A percentile compares a stretch with the other conserved stretches of the same genome.
Conservation (phyloP, 202 grass and related monocot species). For the Setaria viridis region DNA sequence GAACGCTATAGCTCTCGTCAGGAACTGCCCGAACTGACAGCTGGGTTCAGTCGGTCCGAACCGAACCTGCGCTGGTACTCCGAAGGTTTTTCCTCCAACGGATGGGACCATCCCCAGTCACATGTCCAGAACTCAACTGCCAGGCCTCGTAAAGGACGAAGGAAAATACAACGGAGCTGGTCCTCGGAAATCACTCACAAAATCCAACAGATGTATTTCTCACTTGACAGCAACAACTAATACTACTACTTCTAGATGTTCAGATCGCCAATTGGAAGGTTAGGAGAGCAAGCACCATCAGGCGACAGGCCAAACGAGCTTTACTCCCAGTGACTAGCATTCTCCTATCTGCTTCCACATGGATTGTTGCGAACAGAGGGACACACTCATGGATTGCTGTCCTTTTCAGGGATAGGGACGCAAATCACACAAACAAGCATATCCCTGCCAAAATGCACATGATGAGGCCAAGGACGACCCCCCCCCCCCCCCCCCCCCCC, state of each 20-base stretch:
- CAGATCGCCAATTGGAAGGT: constrained; percentile 37
- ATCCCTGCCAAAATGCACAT: constrained; percentile 46
- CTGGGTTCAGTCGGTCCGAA: not conserved
- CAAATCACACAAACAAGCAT: constrained; percentile 33
- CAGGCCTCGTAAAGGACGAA: not conserved
- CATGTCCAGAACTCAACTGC: not conserved
- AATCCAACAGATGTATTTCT: not conserved
- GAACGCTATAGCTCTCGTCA: not conserved
- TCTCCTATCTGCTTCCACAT: constrained; percentile 53
- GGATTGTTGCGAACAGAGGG: constrained; percentile 39
- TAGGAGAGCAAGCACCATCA: constrained; percentile 37
- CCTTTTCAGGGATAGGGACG: constrained; percentile 48
- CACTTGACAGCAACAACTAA: not conserved
- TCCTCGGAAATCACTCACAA: not conserved
- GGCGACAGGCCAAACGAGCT: constrained; percentile 23
- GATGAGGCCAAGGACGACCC: constrained; percentile 23
- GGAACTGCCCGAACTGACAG: not conserved
- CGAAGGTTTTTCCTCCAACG: not conserved
- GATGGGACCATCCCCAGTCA: not conserved
- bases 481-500: too few relatives aligned
- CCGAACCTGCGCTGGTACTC: not conserved
- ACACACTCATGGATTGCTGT: constrained; percentile 47
- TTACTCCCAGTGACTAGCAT: not conserved
- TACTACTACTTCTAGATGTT: not conserved
- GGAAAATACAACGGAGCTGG: not conserved